Conservation (phyloP, 768 basidiomycete genomes). For the Trametes cingulata region DNA sequence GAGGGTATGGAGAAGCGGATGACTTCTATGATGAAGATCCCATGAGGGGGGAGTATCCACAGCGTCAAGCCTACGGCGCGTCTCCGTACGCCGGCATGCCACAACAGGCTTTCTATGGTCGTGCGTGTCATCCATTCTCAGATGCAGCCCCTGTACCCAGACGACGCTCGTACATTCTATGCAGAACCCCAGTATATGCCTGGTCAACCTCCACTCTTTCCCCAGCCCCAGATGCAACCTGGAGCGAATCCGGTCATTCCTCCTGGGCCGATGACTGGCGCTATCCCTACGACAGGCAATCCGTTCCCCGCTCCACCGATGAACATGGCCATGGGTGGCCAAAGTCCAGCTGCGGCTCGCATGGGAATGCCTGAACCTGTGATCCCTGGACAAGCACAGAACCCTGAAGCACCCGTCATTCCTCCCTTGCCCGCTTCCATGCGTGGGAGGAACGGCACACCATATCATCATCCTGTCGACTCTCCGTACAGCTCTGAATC, state of each 20-base stretch:
- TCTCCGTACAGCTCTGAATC: neutral
- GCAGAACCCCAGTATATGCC: constrained; percentile 3
- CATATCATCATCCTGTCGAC: neutral
- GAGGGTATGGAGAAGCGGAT: neutral
- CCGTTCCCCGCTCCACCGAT: constrained; percentile 11
- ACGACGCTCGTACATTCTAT: neutral
- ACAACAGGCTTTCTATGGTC: neutral
- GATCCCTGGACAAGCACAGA: constrained; percentile 5
- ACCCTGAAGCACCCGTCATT: constrained; percentile 17
- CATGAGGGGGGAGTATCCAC: neutral
- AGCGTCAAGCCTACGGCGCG: neutral
- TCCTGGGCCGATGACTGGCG: constrained; percentile 3
- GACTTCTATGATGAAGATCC: neutral
- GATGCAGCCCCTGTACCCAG: neutral
- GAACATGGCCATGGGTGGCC: constrained; percentile 7
- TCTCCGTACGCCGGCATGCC: constrained; percentile 2
- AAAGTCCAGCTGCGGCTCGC: neutral
- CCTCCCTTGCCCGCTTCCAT: constrained; percentile 14
- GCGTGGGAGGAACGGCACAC: constrained; percentile 12
- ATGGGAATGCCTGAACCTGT: constrained; percentile 13
- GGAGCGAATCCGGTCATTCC: constrained; percentile 14
- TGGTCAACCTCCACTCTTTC: constrained; percentile 1
- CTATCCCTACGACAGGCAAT: constrained; percentile 14
- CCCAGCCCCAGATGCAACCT: constrained; percentile 5
- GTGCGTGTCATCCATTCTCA: neutral